Percentiles rank a stretch among this genome's conserved stretches.
Conservation (phyloP, 805 yeast species). For the Debaryomyces tyrocola region DNA sequence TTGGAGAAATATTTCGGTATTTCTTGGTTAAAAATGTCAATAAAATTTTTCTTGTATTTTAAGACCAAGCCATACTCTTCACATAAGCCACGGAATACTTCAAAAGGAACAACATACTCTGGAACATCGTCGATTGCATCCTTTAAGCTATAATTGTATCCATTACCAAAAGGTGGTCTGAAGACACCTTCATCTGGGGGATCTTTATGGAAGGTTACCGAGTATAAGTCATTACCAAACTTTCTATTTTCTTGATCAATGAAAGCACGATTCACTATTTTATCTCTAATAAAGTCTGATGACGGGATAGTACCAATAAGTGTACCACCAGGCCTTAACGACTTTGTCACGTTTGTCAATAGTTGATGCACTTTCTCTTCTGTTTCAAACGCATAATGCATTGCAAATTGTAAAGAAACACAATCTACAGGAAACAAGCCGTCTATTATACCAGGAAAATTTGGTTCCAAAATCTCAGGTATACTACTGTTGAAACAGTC, state of each 20-base stretch:
- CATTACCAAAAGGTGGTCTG: slow-evolving; percentile 76
- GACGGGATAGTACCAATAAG: slow-evolving; percentile 96
- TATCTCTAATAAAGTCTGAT: slow-evolving; percentile 75
- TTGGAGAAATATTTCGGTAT: slow-evolving; percentile 63
- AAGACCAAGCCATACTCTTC: slow-evolving; percentile 78
- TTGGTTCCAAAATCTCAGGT: slow-evolving; percentile 61
- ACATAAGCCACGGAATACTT: slow-evolving; percentile 77
- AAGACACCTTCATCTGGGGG: slow-evolving; percentile 79
- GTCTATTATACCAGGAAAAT: slow-evolving; percentile 59
- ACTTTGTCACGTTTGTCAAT: slow-evolving; percentile 70
- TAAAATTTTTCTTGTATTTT: slow-evolving; percentile 71
- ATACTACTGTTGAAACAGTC: slow-evolving; percentile 80
- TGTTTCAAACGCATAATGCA: slow-evolving; percentile 91
- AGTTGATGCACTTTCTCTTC: slow-evolving; percentile 76
- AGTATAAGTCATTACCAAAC: slow-evolving; percentile 86
- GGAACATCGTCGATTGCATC: slow-evolving; percentile 98
- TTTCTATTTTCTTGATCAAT: slow-evolving; percentile 47
- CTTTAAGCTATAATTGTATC: slow-evolving; percentile 74
- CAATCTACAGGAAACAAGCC: slow-evolving; percentile 80
- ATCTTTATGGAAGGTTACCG: slow-evolving; percentile 74
- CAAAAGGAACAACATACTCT: slow-evolving; percentile 95
- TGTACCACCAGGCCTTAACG: slow-evolving; percentile 77
- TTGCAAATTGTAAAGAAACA: slow-evolving; percentile 87
- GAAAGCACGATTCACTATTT: slow-evolving; percentile 50
- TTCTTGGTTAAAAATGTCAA: slow-evolving; percentile 78